These are phyloP conservation scores for Leptographium procerum DNA, from an alignment of 2,329 filamentous ascomycete genomes.

Conservation along the genomic window DNA sequence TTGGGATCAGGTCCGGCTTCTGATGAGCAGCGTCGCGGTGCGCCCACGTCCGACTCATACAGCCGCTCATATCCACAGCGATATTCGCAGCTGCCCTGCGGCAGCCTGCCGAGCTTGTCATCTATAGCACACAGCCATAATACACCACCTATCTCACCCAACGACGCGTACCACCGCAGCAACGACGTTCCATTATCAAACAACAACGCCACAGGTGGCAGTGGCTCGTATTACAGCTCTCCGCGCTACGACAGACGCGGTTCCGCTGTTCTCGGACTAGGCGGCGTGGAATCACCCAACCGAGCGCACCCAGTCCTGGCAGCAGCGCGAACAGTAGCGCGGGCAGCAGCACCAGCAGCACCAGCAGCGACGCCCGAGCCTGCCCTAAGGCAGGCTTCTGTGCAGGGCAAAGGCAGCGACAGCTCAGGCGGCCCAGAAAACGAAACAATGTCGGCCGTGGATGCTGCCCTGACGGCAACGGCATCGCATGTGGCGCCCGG, in stretches of 20 bases:
- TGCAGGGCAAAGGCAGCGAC: neutral
- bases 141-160: constrained; percentile 39
- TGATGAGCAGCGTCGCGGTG: neutral
- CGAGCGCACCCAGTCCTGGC: neutral
- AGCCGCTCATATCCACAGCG: neutral
- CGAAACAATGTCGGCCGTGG: neutral
- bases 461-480: too few relatives aligned
- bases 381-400: constrained; percentile 22
- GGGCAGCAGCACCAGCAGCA: constrained; percentile 19
- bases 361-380: too few relatives aligned
- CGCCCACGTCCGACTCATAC: neutral
- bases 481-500: constrained; percentile 16
- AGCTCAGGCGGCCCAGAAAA: neutral
- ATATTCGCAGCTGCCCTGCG: constrained; percentile 22
- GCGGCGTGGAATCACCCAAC: neutral
- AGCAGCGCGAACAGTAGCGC: neutral
- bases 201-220: constrained; percentile 20
- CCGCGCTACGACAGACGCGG: neutral
- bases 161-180: constrained; percentile 24
- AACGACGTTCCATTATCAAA: constrained; percentile 35
- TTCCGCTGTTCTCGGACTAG: neutral
- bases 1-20: neutral
- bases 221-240: constrained; percentile 17
- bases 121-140: constrained; percentile 12
- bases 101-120: constrained; percentile 20